These are phyloP conservation scores for Panaeolus cyanescens DNA, from an alignment of 768 basidiomycete species.

Conservation along the genomic window DNA sequence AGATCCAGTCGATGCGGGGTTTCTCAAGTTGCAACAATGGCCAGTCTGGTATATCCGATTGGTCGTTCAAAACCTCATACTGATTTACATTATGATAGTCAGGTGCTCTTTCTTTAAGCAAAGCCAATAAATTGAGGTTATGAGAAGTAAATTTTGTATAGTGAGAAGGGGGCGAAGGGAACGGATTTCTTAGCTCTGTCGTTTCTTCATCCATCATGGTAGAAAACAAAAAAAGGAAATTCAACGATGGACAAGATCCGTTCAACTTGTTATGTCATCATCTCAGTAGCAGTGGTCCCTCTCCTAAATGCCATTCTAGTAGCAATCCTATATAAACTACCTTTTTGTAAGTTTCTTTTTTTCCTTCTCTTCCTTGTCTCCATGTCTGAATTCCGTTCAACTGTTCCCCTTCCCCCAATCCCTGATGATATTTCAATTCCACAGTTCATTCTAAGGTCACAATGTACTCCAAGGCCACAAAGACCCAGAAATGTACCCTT, in stretches of 20 bases:
- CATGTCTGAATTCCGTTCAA: slow-evolving; percentile 38
- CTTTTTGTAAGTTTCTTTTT: not conserved
- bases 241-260: slow-evolving; percentile 12
- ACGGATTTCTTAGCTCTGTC: slow-evolving; percentile 80
- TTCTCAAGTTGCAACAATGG: slow-evolving; percentile 75
- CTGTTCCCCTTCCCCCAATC: slow-evolving; percentile 39
- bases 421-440: slow-evolving; percentile 67
- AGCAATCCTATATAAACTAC: slow-evolving; percentile 10
- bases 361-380: slow-evolving; percentile 1
- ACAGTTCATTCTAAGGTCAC: slow-evolving; percentile 62
- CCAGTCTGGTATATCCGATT: slow-evolving; percentile 78
- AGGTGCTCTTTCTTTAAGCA: slow-evolving; percentile 57
- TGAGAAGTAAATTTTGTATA: slow-evolving; percentile 76
- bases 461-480: slow-evolving; percentile 42
- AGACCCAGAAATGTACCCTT: slow-evolving; percentile 50
- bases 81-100: slow-evolving; percentile 50
- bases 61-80: slow-evolving; percentile 66
- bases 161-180: slow-evolving; percentile 87
- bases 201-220: slow-evolving; percentile 68
- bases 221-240: slow-evolving; percentile 5
- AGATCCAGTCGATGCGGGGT: slow-evolving; percentile 89
- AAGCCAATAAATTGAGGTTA: slow-evolving; percentile 68
- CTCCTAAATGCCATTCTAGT: too few species aligned
- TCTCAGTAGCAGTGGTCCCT: too few species aligned
- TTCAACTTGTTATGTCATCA: not conserved